phyloP scores from a whole-genome alignment of 495 filamentous ascomycete genomes.

The Lasiosphaeria ovina region DNA sequence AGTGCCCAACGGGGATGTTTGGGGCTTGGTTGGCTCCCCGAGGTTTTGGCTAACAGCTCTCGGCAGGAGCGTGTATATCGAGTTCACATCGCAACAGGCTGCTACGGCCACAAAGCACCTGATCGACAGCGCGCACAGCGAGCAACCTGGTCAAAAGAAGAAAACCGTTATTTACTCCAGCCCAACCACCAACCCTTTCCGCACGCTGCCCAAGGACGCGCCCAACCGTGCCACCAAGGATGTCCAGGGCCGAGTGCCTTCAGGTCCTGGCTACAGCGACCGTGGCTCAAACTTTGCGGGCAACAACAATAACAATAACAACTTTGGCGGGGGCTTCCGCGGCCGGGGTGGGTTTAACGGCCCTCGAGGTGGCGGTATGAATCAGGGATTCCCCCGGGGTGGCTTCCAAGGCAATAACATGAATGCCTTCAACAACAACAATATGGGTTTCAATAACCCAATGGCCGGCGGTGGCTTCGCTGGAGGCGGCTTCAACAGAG shows the following conservation, averaged over 20 bases:
- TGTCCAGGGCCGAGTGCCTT: constrained; percentile 45
- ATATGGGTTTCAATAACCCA: constrained; percentile 45
- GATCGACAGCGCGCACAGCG: constrained; percentile 58
- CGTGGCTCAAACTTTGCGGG: constrained; percentile 37
- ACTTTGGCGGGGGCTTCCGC: constrained; percentile 29
- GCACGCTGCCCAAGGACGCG: constrained; percentile 86
- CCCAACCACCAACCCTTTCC: constrained; percentile 80
- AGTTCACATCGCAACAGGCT: constrained; percentile 80
- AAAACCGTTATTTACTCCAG: constrained; percentile 72
- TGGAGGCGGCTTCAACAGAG: constrained; percentile 53
- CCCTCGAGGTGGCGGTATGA: constrained; percentile 29
- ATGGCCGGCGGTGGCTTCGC: constrained; percentile 67
- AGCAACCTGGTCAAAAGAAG: constrained; percentile 55
- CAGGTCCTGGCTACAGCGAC: constrained; percentile 36
- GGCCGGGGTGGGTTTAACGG: constrained; percentile 40
- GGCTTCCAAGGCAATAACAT: constrained; percentile 38
- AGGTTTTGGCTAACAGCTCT: constrained; percentile 15
- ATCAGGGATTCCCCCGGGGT: constrained; percentile 46
- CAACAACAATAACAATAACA: constrained; percentile 43
- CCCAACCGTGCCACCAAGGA: constrained; percentile 72
- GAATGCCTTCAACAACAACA: constrained; percentile 34
- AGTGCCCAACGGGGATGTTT: constrained; percentile 24
- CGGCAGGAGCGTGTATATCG: constrained; percentile 81
- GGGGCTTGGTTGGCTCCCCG: too few relatives aligned
- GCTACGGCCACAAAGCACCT: constrained; percentile 81